phyloP scores from a whole-genome alignment of 805 yeast genomes.

The Metschnikowia continentalis region DNA sequence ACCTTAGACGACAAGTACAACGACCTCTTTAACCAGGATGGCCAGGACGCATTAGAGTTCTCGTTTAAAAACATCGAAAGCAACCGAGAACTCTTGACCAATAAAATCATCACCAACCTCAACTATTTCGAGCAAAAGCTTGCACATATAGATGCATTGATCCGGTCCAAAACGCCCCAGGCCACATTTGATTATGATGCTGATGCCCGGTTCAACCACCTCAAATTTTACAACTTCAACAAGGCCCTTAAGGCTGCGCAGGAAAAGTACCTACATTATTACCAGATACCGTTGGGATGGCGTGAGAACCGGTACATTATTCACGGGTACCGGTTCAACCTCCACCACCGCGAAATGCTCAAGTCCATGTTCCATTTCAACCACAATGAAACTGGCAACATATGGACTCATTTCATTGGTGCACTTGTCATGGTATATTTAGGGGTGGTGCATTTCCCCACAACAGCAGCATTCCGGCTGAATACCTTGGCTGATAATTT shows the following conservation, averaged over 20 bases:
- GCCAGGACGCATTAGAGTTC: slow-evolving; percentile 3
- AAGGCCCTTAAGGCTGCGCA: slow-evolving; percentile 31
- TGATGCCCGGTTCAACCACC: slow-evolving; percentile 29
- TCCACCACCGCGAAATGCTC: slow-evolving; percentile 55
- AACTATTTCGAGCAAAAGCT: slow-evolving; percentile 41
- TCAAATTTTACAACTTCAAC: slow-evolving; percentile 37
- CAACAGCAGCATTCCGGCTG: slow-evolving; percentile 43
- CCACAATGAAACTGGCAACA: slow-evolving; percentile 89
- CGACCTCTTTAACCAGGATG: slow-evolving; percentile 27
- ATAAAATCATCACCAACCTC: slow-evolving; percentile 39
- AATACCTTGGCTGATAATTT: slow-evolving; percentile 43
- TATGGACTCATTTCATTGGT: slow-evolving; percentile 89
- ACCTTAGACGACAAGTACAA: slow-evolving; percentile 41
- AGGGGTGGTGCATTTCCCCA: slow-evolving; percentile 59
- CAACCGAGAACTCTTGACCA: slow-evolving; percentile 27
- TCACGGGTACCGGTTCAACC: slow-evolving; percentile 80
- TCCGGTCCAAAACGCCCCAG: slow-evolving; percentile 30
- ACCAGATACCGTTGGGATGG: slow-evolving; percentile 90
- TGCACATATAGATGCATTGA: slow-evolving; percentile 34
- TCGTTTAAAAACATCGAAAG: slow-evolving; percentile 1
- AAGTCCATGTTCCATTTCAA: slow-evolving; percentile 51
- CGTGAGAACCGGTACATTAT: slow-evolving; percentile 84
- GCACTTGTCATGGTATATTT: slow-evolving; percentile 54
- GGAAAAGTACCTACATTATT: slow-evolving; percentile 52
- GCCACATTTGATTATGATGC: slow-evolving; percentile 26